Evolutionary conservation across 148 eudicot genomes (phyloP).

Genomic region (Beta vulgaris): DNA sequence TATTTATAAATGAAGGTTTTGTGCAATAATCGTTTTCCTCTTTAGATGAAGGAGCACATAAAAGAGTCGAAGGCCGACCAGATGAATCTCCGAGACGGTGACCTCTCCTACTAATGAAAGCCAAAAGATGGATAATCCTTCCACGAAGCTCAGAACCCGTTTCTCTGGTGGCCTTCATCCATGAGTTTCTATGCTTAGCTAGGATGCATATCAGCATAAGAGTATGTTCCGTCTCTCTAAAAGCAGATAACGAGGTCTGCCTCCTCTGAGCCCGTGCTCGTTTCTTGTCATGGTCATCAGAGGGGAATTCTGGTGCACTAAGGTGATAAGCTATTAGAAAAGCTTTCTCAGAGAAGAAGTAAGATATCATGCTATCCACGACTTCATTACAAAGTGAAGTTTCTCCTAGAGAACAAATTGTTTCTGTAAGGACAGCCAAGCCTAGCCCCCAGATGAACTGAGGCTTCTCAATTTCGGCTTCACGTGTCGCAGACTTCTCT

Average conservation of each 20-base stretch:
- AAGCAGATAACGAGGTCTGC: conserved; percentile 53
- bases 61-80: conserved; percentile 44
- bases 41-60: conserved; percentile 60
- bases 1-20: conserved; percentile 55
- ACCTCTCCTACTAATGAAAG: conserved; percentile 73
- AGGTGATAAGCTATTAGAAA: conserved; percentile 61
- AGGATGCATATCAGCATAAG: conserved; percentile 63
- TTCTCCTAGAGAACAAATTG: conserved; percentile 69
- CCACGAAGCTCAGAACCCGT: conserved; percentile 76
- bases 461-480: conserved; percentile 46
- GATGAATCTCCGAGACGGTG: conserved; percentile 53
- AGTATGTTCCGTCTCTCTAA: conserved; percentile 73
- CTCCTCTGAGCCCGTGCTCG: conserved; percentile 64
- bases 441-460: conserved; percentile 74
- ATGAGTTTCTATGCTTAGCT: conserved; percentile 62
- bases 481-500: conserved; percentile 30
- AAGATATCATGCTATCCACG: conserved; percentile 61
- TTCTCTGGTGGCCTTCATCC: conserved; percentile 70
- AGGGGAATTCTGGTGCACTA: conserved; percentile 61
- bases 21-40: conserved; percentile 68
- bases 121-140: conserved; percentile 77
- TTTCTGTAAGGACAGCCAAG: conserved; percentile 69
- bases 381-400: conserved; percentile 49
- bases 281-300: conserved; percentile 62
- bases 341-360: conserved; percentile 66